These are phyloP conservation scores for Stemphylium beticola DNA, from an alignment of 2,329 filamentous ascomycete species.

Conservation along the genomic window DNA sequence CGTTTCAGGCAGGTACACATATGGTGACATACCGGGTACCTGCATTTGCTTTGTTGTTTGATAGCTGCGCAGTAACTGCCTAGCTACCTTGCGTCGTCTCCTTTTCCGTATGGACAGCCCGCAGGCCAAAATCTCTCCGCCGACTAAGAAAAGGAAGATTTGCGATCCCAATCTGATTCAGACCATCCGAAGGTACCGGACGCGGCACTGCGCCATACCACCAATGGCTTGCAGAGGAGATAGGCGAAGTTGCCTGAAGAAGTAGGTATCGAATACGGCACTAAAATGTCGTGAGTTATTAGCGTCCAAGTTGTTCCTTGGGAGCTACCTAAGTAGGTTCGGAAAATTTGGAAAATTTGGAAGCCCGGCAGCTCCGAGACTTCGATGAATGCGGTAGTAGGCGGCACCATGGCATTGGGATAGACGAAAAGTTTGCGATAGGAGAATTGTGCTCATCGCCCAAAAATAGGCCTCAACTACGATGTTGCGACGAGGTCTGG, in stretches of 20 bases:
- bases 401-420: no score
- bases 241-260: slow-evolving; percentile 2
- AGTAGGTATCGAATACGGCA: slow-evolving; percentile 18
- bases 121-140: background rate
- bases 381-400: background rate
- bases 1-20: slow-evolving; percentile 1
- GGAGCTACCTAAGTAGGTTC: background rate
- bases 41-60: background rate
- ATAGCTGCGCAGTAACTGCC: background rate
- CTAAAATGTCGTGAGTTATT: slow-evolving; percentile 21
- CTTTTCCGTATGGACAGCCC: background rate
- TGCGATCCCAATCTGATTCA: no score
- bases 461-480: no score
- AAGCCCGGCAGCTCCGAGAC: slow-evolving; percentile 1
- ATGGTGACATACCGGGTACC: background rate
- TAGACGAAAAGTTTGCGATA: no score
- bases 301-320: background rate
- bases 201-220: background rate
- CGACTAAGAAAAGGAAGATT: background rate
- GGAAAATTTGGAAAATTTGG: background rate
- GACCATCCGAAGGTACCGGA: no score
- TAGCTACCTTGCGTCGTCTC: background rate
- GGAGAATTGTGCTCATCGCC: no score
- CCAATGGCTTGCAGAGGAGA: background rate
- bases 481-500: no score